Percentiles rank a stretch among this genome's conserved stretches.
phyloP scores from a whole-genome alignment of 805 yeast genomes.

The Candida michaelii region DNA sequence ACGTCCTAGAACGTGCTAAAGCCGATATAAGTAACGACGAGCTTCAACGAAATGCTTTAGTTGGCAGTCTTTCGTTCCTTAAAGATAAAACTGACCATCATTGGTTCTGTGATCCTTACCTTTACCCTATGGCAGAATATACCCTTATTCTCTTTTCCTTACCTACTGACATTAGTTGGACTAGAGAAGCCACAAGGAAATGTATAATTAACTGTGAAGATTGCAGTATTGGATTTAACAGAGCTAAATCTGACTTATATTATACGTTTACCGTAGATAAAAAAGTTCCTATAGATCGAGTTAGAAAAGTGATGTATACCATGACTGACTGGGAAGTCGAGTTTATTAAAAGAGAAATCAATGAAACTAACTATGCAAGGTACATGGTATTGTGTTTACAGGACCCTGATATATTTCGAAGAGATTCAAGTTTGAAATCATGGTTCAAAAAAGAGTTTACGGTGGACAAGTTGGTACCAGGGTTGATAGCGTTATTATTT shows the following conservation, averaged over 20 bases:
- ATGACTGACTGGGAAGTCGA: slow-evolving; percentile 38
- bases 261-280: slow-evolving; percentile 53
- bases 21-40: slow-evolving; percentile 1
- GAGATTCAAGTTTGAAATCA: slow-evolving; percentile 3
- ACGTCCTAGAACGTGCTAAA: slow-evolving; percentile 5
- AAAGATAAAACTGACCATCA: slow-evolving; percentile 33
- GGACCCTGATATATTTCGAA: slow-evolving; percentile 7
- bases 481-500: slow-evolving; percentile 52
- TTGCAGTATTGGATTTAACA: slow-evolving; percentile 55
- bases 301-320: slow-evolving; percentile 28
- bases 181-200: slow-evolving; percentile 36
- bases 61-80: slow-evolving; percentile 25
- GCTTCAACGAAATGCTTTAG: neutral
- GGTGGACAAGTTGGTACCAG: slow-evolving; percentile 19
- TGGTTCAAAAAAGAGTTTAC: slow-evolving; percentile 1
- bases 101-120: slow-evolving; percentile 54
- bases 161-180: slow-evolving; percentile 48
- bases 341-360: slow-evolving; percentile 2
- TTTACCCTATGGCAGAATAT: slow-evolving; percentile 52
- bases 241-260: slow-evolving; percentile 51
- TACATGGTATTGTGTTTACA: slow-evolving; percentile 6
- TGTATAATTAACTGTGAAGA: slow-evolving; percentile 49
- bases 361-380: neutral
- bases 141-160: slow-evolving; percentile 62
- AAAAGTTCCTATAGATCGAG: slow-evolving; percentile 35